phyloP scores from a whole-genome alignment of 2,329 filamentous ascomycete genomes.

The Aspergillus thermomutatus region DNA sequence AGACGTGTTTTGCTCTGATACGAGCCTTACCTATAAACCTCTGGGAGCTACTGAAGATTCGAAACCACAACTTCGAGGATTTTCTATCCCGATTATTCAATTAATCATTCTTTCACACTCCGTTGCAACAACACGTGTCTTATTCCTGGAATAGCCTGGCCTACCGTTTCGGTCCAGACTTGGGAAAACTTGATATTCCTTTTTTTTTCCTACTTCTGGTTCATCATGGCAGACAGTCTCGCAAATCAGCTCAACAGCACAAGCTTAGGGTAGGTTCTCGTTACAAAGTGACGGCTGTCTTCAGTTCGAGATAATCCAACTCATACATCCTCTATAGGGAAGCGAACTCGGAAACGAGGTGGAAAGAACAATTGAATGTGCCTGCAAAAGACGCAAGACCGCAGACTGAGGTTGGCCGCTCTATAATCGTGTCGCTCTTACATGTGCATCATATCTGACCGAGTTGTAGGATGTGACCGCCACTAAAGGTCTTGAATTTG shows the following conservation, averaged over 20 bases:
- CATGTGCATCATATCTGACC: slow-evolving; percentile 17
- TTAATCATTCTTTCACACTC: neutral
- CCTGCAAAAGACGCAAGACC: slow-evolving; percentile 48
- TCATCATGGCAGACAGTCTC: slow-evolving; percentile 43
- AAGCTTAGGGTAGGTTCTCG: slow-evolving; percentile 38
- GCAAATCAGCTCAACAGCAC: slow-evolving; percentile 45
- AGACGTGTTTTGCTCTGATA: neutral
- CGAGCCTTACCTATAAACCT: neutral
- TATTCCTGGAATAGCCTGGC: neutral
- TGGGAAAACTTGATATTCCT: neutral
- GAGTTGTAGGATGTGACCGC: slow-evolving; percentile 82
- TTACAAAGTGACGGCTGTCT: slow-evolving; percentile 1
- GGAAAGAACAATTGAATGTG: slow-evolving; percentile 46
- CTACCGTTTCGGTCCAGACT: neutral
- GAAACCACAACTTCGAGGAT: neutral
- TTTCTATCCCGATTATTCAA: neutral
- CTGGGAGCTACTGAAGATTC: neutral
- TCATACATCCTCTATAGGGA: slow-evolving; percentile 27
- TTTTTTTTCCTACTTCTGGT: slow-evolving; percentile 8
- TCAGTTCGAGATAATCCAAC: slow-evolving; percentile 11
- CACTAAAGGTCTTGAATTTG: slow-evolving; percentile 95
- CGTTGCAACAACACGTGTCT: neutral
- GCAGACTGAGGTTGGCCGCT: slow-evolving; percentile 46
- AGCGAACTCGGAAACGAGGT: slow-evolving; percentile 37
- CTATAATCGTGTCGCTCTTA: neutral